Evolutionary conservation across 2,329 filamentous ascomycete genomes (phyloP), one percentile per base, ranked within the genome.

Genomic region (Clarireedia hainanense): DNA sequence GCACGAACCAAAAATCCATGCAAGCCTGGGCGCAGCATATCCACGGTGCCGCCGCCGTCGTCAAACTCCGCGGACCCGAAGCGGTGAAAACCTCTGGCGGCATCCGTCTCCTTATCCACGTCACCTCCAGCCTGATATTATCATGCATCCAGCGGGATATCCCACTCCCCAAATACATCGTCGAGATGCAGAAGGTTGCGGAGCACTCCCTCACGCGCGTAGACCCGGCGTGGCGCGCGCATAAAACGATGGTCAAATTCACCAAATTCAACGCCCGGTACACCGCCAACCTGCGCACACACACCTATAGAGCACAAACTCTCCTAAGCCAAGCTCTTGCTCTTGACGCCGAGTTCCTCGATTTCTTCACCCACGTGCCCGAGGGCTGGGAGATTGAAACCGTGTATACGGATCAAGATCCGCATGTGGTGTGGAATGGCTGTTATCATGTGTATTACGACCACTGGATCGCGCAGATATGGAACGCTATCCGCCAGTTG

Each of bases 11-110:
- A 6, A 71, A 73, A 52, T 79, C 76, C 0, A 70, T 80, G 60
- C 68, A 71, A 52, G 76, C 76, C 10, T 81, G 78, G 75, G 74
- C 77, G 56, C 70, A 78, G 52, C 79, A 81, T 61, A 71, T 81
- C 39, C 75, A 75, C 48, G 79, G 78, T 9, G 79, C 79, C 2
- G 74, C 75, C 2, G 72, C 74, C 4, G 69, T 82, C 23, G 75
- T 78, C 7, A 72, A 71, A 51, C 70, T 80, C 60, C 74, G 79
- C 50, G 79, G 79, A 17, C 62, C 69, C 9, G 68, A 67, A 3
- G 77, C 79, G 57, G 75, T 81, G 60, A 66, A 63, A 40, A 76
- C 73, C 10, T 67, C 67, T 43, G 73, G 73, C 2, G 77, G 78
- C 3, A 69, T 72, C 40, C 72, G 74, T 52, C 79, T 82, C 75